phyloP scores from a whole-genome alignment of 305 asterid genomes.

The Solanum chacoense region DNA sequence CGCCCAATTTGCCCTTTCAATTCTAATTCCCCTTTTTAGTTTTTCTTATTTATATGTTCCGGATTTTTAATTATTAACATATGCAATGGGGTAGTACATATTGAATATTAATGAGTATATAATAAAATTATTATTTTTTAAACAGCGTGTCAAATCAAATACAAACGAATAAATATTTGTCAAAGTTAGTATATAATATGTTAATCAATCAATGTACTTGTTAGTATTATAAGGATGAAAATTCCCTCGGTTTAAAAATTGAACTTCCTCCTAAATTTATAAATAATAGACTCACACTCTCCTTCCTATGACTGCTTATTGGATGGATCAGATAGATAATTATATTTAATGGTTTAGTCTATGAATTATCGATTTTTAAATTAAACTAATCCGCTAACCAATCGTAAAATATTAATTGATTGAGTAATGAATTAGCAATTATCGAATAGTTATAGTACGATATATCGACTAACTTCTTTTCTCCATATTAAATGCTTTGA shows the following conservation, averaged over 20 bases:
- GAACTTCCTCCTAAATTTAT: neutral
- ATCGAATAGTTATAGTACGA: neutral
- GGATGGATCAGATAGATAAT: neutral
- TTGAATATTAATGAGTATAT: too few species aligned
- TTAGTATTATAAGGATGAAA: neutral
- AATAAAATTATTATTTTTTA: too few species aligned
- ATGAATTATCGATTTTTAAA: too few species aligned
- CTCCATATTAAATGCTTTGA: neutral
- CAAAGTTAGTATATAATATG: neutral
- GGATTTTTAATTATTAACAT: neutral
- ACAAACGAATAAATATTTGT: neutral
- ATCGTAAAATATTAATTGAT: rapidly evolving
- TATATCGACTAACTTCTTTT: neutral
- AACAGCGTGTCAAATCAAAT: neutral
- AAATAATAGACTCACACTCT: neutral
- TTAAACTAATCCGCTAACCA: too few species aligned
- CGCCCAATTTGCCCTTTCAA: neutral
- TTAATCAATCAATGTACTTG: too few species aligned
- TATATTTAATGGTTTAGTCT: too few species aligned
- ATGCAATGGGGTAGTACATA: neutral
- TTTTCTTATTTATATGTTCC: neutral
- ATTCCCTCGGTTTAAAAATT: too few species aligned
- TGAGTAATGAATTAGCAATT: neutral
- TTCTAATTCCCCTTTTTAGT: neutral
- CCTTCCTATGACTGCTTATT: neutral